Conservation (phyloP, 2,329 filamentous ascomycete species). For the Tolypocladium endophyticum region DNA sequence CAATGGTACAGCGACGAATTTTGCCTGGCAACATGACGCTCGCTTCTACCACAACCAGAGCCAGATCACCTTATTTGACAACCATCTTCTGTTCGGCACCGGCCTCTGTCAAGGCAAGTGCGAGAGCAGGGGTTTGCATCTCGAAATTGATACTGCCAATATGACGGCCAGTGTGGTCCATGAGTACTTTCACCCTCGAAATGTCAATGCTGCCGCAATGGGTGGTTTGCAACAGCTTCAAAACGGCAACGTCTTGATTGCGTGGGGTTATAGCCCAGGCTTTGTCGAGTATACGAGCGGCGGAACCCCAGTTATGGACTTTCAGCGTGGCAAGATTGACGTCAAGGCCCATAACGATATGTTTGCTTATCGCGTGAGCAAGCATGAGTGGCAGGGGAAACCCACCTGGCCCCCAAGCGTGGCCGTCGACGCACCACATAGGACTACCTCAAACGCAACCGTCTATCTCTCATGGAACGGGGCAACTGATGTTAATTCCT, state of each 20-base stretch:
- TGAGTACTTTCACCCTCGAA: constrained; percentile 17
- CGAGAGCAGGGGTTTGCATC: constrained; percentile 6
- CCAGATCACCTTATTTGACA: constrained; percentile 27
- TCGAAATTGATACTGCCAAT: constrained; percentile 14
- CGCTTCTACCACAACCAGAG: constrained; percentile 17
- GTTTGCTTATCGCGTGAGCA: constrained; percentile 18
- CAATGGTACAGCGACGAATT: constrained; percentile 21
- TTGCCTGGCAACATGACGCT: constrained; percentile 28
- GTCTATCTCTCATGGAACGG: neutral
- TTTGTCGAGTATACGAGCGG: neutral
- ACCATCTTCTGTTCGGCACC: constrained; percentile 22
- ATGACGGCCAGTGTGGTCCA: constrained; percentile 17
- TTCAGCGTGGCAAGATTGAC: constrained; percentile 9
- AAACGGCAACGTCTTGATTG: constrained; percentile 16
- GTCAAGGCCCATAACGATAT: constrained; percentile 11
- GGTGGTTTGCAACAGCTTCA: constrained; percentile 15
- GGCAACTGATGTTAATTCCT: neutral
- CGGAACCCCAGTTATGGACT: neutral
- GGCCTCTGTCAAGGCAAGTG: constrained; percentile 11
- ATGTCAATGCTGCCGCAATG: constrained; percentile 14
- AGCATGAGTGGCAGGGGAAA: constrained; percentile 14
- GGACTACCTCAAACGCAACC: neutral
- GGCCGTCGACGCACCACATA: neutral
- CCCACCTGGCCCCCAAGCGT: constrained; percentile 17
- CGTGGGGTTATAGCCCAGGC: neutral